Conservation (phyloP, 305 asterid species). For the Salvia sclarea region DNA sequence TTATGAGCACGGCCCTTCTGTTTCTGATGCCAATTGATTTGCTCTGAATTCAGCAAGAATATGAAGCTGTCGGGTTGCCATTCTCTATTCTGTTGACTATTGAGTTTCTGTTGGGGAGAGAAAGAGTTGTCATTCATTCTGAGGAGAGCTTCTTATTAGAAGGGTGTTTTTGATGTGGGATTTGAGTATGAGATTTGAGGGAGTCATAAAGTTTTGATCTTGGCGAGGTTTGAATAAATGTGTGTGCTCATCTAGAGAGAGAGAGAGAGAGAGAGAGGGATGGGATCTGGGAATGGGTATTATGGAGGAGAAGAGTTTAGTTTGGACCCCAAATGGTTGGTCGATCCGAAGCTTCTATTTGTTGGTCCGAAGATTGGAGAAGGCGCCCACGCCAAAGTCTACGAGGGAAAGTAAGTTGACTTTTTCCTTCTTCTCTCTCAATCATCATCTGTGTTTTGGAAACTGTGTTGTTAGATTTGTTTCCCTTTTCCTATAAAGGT, state of each 20-base stretch:
- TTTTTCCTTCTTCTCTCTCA: constrained; percentile 29
- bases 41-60: constrained; percentile 23
- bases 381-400: constrained; percentile 98
- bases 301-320: constrained; percentile 63
- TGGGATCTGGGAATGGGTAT: constrained; percentile 76
- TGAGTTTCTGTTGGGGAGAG: constrained; percentile 16
- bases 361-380: constrained; percentile 99
- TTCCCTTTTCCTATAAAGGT: neutral
- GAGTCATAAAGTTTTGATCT: constrained; percentile 40
- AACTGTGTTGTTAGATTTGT: constrained; percentile 1
- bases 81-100: constrained; percentile 33
- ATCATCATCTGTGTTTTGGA: constrained; percentile 20
- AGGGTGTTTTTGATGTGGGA: constrained; percentile 31
- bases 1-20: constrained; percentile 3
- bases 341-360: constrained; percentile 90
- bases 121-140: constrained; percentile 7
- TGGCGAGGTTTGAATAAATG: constrained; percentile 38
- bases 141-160: constrained; percentile 13
- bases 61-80: constrained; percentile 32
- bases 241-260: constrained; percentile 23
- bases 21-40: constrained; percentile 31
- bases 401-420: constrained; percentile 93
- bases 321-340: constrained; percentile 80
- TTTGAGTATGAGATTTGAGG: constrained; percentile 33
- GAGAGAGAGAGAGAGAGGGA: constrained; percentile 30